phyloP scores from a whole-genome alignment of 1,284 basidiomycete species.

The Leccinum ponderosum region DNA sequence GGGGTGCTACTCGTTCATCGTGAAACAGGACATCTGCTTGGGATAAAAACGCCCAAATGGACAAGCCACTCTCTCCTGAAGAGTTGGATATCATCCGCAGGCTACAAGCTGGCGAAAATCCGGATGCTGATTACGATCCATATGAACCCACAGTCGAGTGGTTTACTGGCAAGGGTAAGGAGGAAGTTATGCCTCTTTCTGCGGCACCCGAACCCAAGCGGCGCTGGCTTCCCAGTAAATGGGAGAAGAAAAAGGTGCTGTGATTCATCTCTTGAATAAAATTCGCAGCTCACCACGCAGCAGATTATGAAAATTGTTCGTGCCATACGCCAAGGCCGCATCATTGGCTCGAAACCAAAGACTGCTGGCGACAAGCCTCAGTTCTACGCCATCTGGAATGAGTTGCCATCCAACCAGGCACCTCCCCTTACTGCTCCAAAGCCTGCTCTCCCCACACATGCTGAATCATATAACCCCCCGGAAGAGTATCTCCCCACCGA shows the following conservation, averaged over 20 bases:
- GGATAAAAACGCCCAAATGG: conserved; percentile 86
- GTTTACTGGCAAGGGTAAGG: conserved; percentile 96
- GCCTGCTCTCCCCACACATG: conserved; percentile 84
- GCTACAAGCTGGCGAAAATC: conserved; percentile 88
- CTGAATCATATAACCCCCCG: conserved; percentile 98
- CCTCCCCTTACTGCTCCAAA: conserved; percentile 95
- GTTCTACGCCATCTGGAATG: conserved; percentile 92
- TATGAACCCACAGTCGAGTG: conserved; percentile 95
- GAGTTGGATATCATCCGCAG: conserved; percentile 96
- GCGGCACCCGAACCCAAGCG: conserved; percentile 94
- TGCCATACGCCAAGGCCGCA: conserved; percentile 94
- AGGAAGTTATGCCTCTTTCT: conserved; percentile 91
- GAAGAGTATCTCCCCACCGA: conserved; percentile 95
- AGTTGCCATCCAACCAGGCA: conserved; percentile 61
- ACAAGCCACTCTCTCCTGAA: conserved; percentile 86
- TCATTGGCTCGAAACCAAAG: conserved; percentile 87
- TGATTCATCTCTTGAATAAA: background rate
- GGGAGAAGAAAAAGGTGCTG: conserved; percentile 97
- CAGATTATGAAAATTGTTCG: conserved; percentile 99
- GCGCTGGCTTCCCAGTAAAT: conserved; percentile 97
- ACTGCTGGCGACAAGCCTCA: conserved; percentile 68
- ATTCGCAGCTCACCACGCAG: conserved; percentile 10
- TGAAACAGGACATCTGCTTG: conserved; percentile 84
- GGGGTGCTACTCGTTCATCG: conserved; percentile 6
- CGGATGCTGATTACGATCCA: conserved; percentile 87